These are phyloP conservation scores for Saturnispora galanensis DNA, from an alignment of 805 yeast genomes.

Conservation along the genomic window DNA sequence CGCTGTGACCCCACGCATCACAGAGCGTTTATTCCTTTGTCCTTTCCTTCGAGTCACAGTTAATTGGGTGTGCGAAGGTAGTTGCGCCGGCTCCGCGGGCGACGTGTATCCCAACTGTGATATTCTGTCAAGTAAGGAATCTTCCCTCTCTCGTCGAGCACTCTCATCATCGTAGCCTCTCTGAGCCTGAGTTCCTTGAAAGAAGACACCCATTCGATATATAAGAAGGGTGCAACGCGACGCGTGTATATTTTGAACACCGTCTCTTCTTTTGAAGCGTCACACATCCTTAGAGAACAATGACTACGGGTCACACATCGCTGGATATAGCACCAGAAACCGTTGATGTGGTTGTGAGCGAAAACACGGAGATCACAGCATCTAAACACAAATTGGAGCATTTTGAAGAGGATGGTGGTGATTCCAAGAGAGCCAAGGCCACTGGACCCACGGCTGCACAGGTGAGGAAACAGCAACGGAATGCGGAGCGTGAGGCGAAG, in stretches of 20 bases:
- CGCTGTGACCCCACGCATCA: no score
- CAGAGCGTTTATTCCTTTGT: no score
- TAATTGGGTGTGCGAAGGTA: background rate
- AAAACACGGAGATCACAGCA: no score
- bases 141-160: background rate
- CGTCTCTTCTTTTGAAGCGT: no score
- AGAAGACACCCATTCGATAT: background rate
- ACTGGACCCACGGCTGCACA: background rate
- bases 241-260: background rate
- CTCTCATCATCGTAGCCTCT: conserved; percentile 3
- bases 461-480: background rate
- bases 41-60: background rate
- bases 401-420: no score
- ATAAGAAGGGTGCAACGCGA: background rate
- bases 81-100: background rate
- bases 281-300: no score
- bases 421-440: background rate
- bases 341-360: no score
- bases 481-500: conserved; percentile 3
- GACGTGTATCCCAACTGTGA: no score
- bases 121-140: no score
- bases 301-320: no score
- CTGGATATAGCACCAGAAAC: no score
- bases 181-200: conserved; percentile 4
- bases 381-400: no score